These are phyloP conservation scores for Rosellinia necatrix DNA, from an alignment of 2,329 filamentous ascomycete species.

Conservation along the genomic window DNA sequence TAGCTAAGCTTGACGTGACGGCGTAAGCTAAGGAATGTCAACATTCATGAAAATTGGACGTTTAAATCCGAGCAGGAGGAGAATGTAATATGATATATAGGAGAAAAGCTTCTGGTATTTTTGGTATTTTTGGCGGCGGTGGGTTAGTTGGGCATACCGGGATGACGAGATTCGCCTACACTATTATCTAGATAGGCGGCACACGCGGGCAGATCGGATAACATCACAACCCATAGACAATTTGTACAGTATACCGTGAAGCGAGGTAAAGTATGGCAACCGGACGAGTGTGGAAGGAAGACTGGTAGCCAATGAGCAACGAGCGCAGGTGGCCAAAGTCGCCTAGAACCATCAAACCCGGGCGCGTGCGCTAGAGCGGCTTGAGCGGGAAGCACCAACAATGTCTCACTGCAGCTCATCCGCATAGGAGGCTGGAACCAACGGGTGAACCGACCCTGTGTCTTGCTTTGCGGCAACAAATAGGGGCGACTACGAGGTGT, in stretches of 20 bases:
- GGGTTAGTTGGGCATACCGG: background rate
- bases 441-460: conserved; percentile 7
- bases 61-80: conserved; percentile 9
- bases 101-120: conserved; percentile 8
- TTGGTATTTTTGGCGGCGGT: too few relatives aligned
- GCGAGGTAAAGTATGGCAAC: conserved; percentile 12
- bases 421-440: conserved; percentile 5
- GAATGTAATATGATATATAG: background rate
- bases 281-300: conserved; percentile 17
- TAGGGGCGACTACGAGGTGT: background rate
- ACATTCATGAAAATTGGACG: background rate
- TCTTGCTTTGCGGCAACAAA: conserved; percentile 3
- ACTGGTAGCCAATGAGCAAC: conserved; percentile 19
- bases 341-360: conserved; percentile 13
- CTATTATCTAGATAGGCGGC: conserved; percentile 9
- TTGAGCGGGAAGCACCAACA: conserved; percentile 23
- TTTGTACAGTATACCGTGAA: conserved; percentile 2
- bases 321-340: conserved; percentile 10
- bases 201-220: conserved; percentile 27
- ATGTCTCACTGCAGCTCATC: conserved; percentile 19
- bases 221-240: conserved; percentile 5
- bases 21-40: background rate
- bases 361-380: conserved; percentile 18
- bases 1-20: background rate
- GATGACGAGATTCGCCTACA: conserved; percentile 6